Evolutionary conservation across 345 rosid species (phyloP).

Genomic region (Diplotaxis tenuifolia): DNA sequence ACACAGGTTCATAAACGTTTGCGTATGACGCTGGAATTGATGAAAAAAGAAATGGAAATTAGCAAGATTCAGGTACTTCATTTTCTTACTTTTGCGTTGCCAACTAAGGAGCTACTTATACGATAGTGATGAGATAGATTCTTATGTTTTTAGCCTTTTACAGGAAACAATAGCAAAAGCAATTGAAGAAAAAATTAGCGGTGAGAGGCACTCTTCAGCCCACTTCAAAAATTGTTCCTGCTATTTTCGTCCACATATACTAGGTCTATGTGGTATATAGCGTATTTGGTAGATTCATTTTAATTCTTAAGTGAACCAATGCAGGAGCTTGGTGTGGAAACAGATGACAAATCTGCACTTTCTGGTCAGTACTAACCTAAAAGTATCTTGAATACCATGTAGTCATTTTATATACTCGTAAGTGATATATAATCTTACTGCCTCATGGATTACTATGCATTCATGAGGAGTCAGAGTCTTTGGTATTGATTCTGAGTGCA

Average conservation of each 20-base stretch:
- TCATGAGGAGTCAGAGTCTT: not conserved
- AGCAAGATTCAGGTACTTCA: conserved; percentile 86
- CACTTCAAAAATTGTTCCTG: conserved; percentile 1
- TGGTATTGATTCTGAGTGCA: not conserved
- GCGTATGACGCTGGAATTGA: conserved; percentile 75
- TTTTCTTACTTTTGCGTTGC: not conserved
- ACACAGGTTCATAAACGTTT: conserved; percentile 84
- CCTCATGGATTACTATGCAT: not conserved
- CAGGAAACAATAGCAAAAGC: conserved; percentile 98
- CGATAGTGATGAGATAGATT: not conserved
- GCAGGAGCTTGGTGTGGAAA: conserved; percentile 98
- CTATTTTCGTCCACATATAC: not conserved
- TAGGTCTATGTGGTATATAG: conserved; percentile 10
- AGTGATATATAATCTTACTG: not conserved
- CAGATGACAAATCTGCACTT: conserved; percentile 98
- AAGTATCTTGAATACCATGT: conserved; percentile 9
- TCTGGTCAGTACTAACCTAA: conserved; percentile 56
- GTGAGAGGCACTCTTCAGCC: conserved; percentile 69
- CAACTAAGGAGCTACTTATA: not conserved
- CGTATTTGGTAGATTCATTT: conserved; percentile 19
- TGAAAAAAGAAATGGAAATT: conserved; percentile 97
- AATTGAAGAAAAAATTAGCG: conserved; percentile 97
- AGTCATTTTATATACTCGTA: not conserved
- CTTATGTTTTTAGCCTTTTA: conserved; percentile 23
- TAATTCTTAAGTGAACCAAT: conserved; percentile 16